These are phyloP conservation scores for Trichoderma harzianum DNA, from an alignment of 2,329 filamentous ascomycete genomes.

Conservation along the genomic window DNA sequence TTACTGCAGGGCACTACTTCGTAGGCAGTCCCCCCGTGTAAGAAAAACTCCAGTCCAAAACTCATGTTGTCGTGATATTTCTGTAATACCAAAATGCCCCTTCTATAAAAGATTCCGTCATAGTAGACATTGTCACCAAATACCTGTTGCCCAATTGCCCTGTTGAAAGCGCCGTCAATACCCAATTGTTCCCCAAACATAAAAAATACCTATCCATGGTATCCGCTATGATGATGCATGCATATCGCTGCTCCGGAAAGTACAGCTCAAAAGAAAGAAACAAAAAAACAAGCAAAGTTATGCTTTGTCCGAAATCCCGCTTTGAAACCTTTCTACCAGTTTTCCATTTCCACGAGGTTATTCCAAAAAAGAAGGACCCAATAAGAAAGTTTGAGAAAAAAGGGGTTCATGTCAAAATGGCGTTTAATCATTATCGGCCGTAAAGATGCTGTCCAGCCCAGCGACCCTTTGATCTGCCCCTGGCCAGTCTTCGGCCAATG, in stretches of 20 bases:
- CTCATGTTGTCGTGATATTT: neutral
- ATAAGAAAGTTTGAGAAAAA: neutral
- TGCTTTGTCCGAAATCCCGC: neutral
- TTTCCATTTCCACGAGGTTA: neutral
- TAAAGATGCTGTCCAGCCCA: conserved; percentile 43
- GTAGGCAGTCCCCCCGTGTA: neutral
- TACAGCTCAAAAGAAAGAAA: neutral
- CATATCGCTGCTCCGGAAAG: neutral
- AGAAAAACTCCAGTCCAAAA: neutral
- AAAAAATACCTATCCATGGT: neutral
- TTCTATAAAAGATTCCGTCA: neutral
- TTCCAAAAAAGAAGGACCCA: neutral
- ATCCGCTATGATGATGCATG: neutral
- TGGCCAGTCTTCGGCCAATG: conserved; percentile 77
- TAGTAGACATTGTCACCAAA: neutral
- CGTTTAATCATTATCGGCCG: neutral
- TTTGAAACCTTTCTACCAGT: neutral
- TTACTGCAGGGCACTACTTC: neutral
- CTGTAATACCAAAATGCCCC: neutral
- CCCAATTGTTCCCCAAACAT: neutral
- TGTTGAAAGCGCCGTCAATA: neutral
- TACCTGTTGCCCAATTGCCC: neutral
- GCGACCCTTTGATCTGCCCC: conserved; percentile 41
- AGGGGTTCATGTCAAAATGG: neutral
- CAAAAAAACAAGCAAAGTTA: neutral